Evolutionary conservation across 2,329 filamentous ascomycete genomes (phyloP).

Genomic region (Epichloe baconii): DNA sequence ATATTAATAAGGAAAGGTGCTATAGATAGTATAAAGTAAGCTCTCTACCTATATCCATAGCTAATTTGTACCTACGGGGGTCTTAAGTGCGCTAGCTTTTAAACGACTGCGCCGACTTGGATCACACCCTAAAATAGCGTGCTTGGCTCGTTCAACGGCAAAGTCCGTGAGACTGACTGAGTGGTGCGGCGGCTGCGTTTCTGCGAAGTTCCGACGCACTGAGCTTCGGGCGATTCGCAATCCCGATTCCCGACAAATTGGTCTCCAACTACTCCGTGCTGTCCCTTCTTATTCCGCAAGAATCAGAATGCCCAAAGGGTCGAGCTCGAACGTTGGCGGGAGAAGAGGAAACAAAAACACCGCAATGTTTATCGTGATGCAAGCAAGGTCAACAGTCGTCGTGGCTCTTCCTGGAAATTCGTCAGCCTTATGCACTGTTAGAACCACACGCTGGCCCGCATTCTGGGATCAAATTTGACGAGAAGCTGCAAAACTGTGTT

Average conservation of each 20-base stretch:
- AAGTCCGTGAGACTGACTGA: too few species aligned
- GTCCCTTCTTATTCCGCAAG: not conserved
- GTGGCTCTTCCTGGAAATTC: conserved; percentile 8
- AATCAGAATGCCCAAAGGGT: not conserved
- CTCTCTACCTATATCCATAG: too few species aligned
- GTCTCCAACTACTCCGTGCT: not conserved
- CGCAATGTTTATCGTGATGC: not conserved
- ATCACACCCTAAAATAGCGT: not conserved
- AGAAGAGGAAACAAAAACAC: too few species aligned
- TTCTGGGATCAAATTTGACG: conserved; percentile 1
- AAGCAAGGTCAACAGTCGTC: not conserved
- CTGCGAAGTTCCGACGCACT: not conserved
- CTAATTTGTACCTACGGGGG: too few species aligned
- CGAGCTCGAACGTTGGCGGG: too few species aligned
- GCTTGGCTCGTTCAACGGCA: too few species aligned
- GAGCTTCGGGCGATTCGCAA: not conserved
- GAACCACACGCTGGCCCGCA: not conserved
- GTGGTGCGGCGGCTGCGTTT: not conserved
- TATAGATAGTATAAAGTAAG: too few species aligned
- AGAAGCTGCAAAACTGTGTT: not conserved
- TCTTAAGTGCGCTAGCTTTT: too few species aligned
- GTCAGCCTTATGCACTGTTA: conserved; percentile 9
- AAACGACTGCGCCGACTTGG: too few species aligned
- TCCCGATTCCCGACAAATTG: not conserved
- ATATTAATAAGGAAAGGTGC: too few species aligned